These are phyloP conservation scores for Noccaea caerulescens DNA, from an alignment of 345 rosid species.

Conservation along the genomic window DNA sequence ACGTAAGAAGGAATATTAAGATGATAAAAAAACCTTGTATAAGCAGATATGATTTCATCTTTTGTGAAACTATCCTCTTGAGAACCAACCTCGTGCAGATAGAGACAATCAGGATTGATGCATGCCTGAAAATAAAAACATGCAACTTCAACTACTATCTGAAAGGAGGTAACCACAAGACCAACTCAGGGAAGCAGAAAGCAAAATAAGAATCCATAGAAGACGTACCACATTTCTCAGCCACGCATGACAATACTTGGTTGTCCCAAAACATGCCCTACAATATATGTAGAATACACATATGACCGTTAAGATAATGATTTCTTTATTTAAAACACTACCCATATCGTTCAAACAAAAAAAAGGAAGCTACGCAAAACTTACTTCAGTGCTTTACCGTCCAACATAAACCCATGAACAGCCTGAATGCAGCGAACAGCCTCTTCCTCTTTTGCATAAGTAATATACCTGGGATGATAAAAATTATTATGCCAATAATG, in stretches of 20 bases:
- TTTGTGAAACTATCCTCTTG: conserved; percentile 78
- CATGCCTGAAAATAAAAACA: conserved; percentile 58
- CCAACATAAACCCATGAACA: conserved; percentile 71
- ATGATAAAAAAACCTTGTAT: conserved; percentile 50
- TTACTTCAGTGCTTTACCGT: conserved; percentile 70
- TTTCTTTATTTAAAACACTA: not conserved
- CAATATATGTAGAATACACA: not conserved
- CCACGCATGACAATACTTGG: conserved; percentile 88
- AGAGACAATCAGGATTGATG: conserved; percentile 71
- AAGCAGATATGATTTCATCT: conserved; percentile 71
- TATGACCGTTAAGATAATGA: not conserved
- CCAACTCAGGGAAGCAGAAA: not conserved
- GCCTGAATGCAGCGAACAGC: conserved; percentile 75
- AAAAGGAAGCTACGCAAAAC: conserved; percentile 29
- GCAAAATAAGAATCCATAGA: not conserved
- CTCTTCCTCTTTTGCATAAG: conserved; percentile 66
- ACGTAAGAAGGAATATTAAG: not conserved
- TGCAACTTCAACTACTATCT: conserved; percentile 20
- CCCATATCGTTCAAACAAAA: not conserved
- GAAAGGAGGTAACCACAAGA: conserved; percentile 14
- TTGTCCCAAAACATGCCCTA: conserved; percentile 88
- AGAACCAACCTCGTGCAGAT: conserved; percentile 75
- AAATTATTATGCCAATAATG: not conserved
- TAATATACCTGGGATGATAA: conserved; percentile 54
- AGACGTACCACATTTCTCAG: conserved; percentile 65